A percentile compares a stretch with the other conserved stretches of the same genome.
Conservation (phyloP, 1,284 basidiomycete species). For the Tausonia pullulans region DNA sequence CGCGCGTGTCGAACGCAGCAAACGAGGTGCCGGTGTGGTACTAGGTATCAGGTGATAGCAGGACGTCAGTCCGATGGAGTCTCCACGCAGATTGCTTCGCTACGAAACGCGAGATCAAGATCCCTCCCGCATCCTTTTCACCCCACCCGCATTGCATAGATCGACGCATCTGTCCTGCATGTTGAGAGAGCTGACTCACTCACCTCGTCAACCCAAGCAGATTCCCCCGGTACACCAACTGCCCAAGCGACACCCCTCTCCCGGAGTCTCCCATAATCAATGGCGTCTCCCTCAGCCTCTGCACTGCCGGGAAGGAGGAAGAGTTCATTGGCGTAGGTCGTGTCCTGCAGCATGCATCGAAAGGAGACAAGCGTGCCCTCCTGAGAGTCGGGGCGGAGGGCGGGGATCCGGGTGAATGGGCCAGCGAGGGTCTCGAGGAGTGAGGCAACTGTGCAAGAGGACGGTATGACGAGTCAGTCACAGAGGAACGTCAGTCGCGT, state of each 20-base stretch:
- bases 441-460: too few relatives aligned
- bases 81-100: too few relatives aligned
- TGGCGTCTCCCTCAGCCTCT: neutral
- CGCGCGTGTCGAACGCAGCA: neutral
- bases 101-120: too few relatives aligned
- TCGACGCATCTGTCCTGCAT: too few relatives aligned
- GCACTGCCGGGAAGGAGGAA: constrained; percentile 3
- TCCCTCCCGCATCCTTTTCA: too few relatives aligned
- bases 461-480: too few relatives aligned
- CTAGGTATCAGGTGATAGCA: too few relatives aligned
- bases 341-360: constrained; percentile 15
- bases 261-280: constrained; percentile 13
- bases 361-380: constrained; percentile 10
- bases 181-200: neutral
- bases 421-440: too few relatives aligned
- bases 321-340: constrained; percentile 9
- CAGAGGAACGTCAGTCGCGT: too few relatives aligned
- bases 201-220: constrained; percentile 8
- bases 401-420: neutral
- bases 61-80: too few relatives aligned
- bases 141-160: too few relatives aligned
- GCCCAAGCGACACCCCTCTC: constrained; percentile 13
- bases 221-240: constrained; percentile 14
- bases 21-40: too few relatives aligned
- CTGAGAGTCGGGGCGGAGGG: neutral